phyloP scores from a whole-genome alignment of 306 rosid species.

The Comarum palustre region DNA sequence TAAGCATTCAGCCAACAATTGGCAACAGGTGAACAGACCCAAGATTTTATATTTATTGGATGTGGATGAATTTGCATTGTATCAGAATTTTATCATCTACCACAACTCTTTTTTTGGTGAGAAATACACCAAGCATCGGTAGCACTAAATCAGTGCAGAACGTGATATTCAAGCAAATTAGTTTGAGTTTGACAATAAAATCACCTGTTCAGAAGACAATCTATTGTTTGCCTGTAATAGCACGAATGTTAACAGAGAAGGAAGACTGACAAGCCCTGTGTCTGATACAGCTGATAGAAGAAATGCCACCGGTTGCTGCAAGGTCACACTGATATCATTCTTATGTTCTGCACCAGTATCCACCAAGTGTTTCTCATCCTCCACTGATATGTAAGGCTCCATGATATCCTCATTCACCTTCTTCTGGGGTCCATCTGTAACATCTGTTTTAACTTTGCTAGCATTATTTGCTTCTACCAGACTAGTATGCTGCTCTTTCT shows the following conservation, averaged over 20 bases:
- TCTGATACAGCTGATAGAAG: constrained; percentile 83
- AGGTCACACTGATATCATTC: constrained; percentile 38
- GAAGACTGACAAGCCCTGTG: constrained; percentile 94
- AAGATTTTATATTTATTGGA: not conserved
- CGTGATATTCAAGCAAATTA: not conserved
- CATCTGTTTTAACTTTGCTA: constrained; percentile 29
- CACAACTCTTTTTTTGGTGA: not conserved
- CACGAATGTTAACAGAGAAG: constrained; percentile 89
- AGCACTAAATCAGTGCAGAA: not conserved
- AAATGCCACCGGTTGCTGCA: constrained; percentile 63
- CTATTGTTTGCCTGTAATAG: constrained; percentile 92
- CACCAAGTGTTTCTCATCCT: constrained; percentile 47
- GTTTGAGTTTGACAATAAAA: constrained; percentile 23
- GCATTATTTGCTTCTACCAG: constrained; percentile 35
- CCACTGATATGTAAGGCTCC: constrained; percentile 40
- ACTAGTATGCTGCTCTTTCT: constrained; percentile 41
- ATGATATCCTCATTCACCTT: constrained; percentile 32
- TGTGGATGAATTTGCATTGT: not conserved
- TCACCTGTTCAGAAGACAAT: constrained; percentile 85
- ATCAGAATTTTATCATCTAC: not conserved
- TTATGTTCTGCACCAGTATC: constrained; percentile 38
- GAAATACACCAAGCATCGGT: not conserved
- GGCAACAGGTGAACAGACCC: not conserved
- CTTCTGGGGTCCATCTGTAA: constrained; percentile 39
- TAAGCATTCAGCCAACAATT: not conserved